Percentiles rank a stretch among this genome's conserved stretches.
Evolutionary conservation across 257 asterid species (phyloP).

Genomic region (Thymus quinquecostatus): DNA sequence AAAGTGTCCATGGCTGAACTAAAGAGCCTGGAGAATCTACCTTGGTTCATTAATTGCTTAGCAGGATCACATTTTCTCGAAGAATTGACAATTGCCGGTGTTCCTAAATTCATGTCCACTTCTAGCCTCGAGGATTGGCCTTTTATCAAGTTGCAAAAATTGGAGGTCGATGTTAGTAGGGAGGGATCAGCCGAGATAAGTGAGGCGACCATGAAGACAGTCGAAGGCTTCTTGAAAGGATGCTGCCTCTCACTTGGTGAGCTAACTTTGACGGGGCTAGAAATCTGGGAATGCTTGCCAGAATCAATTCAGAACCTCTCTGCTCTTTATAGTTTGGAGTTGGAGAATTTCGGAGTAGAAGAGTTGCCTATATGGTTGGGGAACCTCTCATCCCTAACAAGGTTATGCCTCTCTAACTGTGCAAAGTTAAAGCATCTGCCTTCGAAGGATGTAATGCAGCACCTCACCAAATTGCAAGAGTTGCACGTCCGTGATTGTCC

Average conservation of each 20-base stretch:
- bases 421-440: not conserved
- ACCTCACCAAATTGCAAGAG: not conserved
- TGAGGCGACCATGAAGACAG: not conserved
- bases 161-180: not conserved
- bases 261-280: not conserved
- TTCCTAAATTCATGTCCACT: not conserved
- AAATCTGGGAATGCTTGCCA: not conserved
- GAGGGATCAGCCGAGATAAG: not conserved
- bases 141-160: not conserved
- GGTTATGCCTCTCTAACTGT: not conserved
- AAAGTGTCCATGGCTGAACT: not conserved
- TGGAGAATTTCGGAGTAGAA: not conserved
- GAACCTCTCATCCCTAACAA: not conserved
- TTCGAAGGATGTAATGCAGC: not conserved
- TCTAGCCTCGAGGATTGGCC: not conserved
- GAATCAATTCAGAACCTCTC: not conserved
- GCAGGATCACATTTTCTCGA: not conserved
- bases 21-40: not conserved
- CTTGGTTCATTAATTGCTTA: not conserved
- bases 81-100: not conserved
- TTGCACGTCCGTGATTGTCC: not conserved
- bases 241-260: not conserved
- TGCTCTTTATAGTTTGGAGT: not conserved
- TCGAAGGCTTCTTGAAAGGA: not conserved
- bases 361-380: not conserved